These are phyloP conservation scores for Tolypocladium guangdongense DNA, from an alignment of 2,329 filamentous ascomycete genomes.

Conservation along the genomic window DNA sequence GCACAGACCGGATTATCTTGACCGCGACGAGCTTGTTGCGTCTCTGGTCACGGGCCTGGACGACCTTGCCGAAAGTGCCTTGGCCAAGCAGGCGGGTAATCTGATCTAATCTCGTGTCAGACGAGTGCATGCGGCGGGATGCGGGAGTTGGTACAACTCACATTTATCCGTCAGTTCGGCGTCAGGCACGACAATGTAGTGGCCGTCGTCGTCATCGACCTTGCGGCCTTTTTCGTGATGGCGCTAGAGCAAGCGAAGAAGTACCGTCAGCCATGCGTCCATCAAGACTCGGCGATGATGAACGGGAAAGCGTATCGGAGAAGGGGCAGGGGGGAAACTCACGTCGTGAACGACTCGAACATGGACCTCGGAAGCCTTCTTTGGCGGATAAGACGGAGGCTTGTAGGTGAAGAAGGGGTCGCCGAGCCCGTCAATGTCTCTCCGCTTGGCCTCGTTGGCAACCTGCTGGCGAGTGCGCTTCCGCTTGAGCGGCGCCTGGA, in stretches of 20 bases:
- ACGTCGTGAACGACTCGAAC: slow-evolving; percentile 54
- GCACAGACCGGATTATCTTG: slow-evolving; percentile 96
- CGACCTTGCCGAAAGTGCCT: slow-evolving; percentile 96
- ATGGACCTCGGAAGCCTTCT: slow-evolving; percentile 74
- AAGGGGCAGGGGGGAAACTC: slow-evolving; percentile 21
- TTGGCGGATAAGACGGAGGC: slow-evolving; percentile 76
- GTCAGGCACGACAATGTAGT: slow-evolving; percentile 88
- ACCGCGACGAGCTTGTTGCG: slow-evolving; percentile 76
- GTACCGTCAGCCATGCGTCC: background rate
- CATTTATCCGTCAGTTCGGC: slow-evolving; percentile 81
- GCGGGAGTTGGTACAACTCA: slow-evolving; percentile 37
- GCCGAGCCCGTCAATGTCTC: slow-evolving; percentile 58
- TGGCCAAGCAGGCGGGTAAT: slow-evolving; percentile 86
- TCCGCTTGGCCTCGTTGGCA: slow-evolving; percentile 70
- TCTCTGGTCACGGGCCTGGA: slow-evolving; percentile 75
- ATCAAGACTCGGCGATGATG: background rate
- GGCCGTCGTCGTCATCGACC: slow-evolving; percentile 91
- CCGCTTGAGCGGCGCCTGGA: slow-evolving; percentile 70
- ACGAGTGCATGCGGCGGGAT: background rate
- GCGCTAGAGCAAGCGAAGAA: slow-evolving; percentile 9
- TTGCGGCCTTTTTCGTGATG: slow-evolving; percentile 51
- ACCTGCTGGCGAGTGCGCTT: slow-evolving; percentile 77
- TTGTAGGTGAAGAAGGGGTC: slow-evolving; percentile 71
- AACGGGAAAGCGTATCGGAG: background rate
- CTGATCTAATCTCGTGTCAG: slow-evolving; percentile 48